Evolutionary conservation across 2,329 filamentous ascomycete species (phyloP).

Genomic region (Aspergillus udagawae): DNA sequence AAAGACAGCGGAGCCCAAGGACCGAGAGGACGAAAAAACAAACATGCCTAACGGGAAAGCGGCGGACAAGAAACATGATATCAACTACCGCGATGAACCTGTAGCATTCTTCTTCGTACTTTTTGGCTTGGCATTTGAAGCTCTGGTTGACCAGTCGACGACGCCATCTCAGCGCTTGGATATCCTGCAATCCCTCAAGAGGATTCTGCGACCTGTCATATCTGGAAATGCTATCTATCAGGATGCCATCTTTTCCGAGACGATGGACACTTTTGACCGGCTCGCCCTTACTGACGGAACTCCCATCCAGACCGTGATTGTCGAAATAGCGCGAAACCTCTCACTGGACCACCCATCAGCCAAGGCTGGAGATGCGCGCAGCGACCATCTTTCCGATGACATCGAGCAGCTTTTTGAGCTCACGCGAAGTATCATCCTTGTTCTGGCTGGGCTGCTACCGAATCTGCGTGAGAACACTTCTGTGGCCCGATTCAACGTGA

Average conservation of each 20-base stretch:
- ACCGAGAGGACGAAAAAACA: slow-evolving; percentile 21
- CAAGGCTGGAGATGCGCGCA: slow-evolving; percentile 60
- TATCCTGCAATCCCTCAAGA: slow-evolving; percentile 86
- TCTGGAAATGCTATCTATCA: slow-evolving; percentile 96
- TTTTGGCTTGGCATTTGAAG: slow-evolving; percentile 94
- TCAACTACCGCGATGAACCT: slow-evolving; percentile 97
- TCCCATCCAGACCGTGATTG: slow-evolving; percentile 85
- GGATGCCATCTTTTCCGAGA: slow-evolving; percentile 92
- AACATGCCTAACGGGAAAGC: slow-evolving; percentile 13
- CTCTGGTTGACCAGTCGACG: slow-evolving; percentile 75
- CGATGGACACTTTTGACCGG: slow-evolving; percentile 90
- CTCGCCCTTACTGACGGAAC: slow-evolving; percentile 87
- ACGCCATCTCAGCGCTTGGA: slow-evolving; percentile 76
- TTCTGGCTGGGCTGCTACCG: slow-evolving; percentile 81
- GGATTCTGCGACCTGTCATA: slow-evolving; percentile 89
- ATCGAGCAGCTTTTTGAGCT: slow-evolving; percentile 97
- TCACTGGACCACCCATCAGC: slow-evolving; percentile 91
- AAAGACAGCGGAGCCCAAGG: slow-evolving; percentile 47
- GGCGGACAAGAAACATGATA: slow-evolving; percentile 64
- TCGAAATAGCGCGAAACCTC: slow-evolving; percentile 86
- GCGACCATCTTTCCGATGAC: slow-evolving; percentile 85
- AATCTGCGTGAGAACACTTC: slow-evolving; percentile 57
- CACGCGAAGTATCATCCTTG: slow-evolving; percentile 91
- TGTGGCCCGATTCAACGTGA: slow-evolving; percentile 69
- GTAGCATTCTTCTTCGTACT: slow-evolving; percentile 99